Conservation (phyloP, 73 alveolate genomes). For the Durusdinium trenchii region DNA sequence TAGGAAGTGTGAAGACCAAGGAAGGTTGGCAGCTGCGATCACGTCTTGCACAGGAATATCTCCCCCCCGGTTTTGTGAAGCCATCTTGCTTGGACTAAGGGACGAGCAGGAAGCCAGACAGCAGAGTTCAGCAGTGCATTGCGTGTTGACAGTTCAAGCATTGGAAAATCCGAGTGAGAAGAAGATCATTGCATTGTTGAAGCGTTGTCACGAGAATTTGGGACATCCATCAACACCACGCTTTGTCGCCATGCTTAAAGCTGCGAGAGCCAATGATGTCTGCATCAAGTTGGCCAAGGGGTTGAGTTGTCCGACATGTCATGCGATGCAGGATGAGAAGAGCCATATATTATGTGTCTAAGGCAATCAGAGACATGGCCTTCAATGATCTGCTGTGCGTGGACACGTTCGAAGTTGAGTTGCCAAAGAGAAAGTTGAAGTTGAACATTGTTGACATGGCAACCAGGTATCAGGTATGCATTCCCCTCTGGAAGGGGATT, state of each 20-base stretch:
- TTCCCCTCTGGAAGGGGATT: conserved; percentile 34
- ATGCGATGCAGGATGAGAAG: background rate
- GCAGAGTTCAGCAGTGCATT: background rate
- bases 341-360: background rate
- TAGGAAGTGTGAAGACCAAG: background rate
- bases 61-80: no score
- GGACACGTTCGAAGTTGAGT: conserved; percentile 4
- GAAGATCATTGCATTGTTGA: background rate
- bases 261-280: background rate
- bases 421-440: background rate
- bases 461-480: background rate
- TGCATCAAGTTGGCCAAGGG: background rate
- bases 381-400: background rate
- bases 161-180: background rate
- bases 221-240: conserved; percentile 13
- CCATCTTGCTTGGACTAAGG: background rate
- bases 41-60: background rate
- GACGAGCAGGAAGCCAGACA: background rate
- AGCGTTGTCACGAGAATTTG: conserved; percentile 2
- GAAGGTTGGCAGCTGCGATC: background rate
- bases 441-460: conserved; percentile 20
- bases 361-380: background rate
- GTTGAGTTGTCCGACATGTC: background rate
- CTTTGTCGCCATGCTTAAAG: background rate
- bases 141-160: background rate